Evolutionary conservation across 2,329 filamentous ascomycete species (phyloP).

Genomic region (Aspergillus latus): DNA sequence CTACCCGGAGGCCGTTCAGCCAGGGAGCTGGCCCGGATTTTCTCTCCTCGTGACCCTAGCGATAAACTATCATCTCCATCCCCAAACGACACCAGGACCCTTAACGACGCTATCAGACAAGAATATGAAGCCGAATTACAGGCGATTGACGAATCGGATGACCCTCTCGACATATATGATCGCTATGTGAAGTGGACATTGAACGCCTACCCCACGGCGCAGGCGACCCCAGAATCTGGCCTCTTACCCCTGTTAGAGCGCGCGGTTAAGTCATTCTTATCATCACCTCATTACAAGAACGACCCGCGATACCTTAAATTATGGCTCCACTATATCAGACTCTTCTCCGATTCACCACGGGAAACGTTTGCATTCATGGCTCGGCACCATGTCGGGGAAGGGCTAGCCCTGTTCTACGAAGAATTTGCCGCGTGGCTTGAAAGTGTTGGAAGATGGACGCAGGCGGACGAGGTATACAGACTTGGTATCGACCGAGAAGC

Average conservation of each 20-base stretch:
- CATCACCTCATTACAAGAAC: conserved; percentile 86
- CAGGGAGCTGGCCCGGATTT: conserved; percentile 79
- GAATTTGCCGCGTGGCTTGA: conserved; percentile 96
- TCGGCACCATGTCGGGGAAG: conserved; percentile 82
- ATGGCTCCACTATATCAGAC: conserved; percentile 89
- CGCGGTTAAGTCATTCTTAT: conserved; percentile 85
- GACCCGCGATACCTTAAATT: conserved; percentile 90
- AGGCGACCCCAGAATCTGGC: conserved; percentile 88
- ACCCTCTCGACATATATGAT: conserved; percentile 93
- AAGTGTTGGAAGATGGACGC: conserved; percentile 74
- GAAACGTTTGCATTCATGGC: conserved; percentile 91
- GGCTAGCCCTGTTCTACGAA: conserved; percentile 89
- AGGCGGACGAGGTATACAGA: conserved; percentile 92
- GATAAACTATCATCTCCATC: conserved; percentile 62
- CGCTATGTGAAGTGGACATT: conserved; percentile 97
- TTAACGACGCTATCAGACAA: conserved; percentile 75
- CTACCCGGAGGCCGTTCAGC: conserved; percentile 86
- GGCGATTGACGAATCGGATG: conserved; percentile 80
- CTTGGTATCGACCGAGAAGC: conserved; percentile 88
- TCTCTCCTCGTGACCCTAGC: conserved; percentile 45
- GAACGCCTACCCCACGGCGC: conserved; percentile 89
- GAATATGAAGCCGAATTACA: conserved; percentile 84
- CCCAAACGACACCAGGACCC: conserved; percentile 70
- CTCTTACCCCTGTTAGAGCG: conserved; percentile 86
- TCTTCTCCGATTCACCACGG: conserved; percentile 89